A percentile compares a stretch with the other conserved stretches of the same genome.
phyloP scores from a whole-genome alignment of 495 filamentous ascomycete genomes.

The Penicillium malachiteum region DNA sequence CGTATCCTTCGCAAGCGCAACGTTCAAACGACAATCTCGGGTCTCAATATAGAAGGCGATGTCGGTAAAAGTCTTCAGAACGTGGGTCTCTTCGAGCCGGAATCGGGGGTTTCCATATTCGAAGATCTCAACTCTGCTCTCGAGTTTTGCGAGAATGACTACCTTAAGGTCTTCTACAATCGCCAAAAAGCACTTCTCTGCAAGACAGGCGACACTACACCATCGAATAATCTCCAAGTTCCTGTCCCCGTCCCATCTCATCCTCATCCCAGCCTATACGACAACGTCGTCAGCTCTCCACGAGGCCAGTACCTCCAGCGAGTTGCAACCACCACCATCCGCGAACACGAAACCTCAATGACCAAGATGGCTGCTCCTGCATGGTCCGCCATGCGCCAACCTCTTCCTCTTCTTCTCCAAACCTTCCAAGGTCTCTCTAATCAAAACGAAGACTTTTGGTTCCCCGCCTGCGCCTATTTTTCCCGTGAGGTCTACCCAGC shows the following conservation, averaged over 20 bases:
- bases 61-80: constrained; percentile 75
- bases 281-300: constrained; percentile 70
- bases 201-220: constrained; percentile 13
- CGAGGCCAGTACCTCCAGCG: constrained; percentile 73
- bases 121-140: constrained; percentile 89
- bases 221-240: constrained; percentile 47
- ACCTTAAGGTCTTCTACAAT: constrained; percentile 79
- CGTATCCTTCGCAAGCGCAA: constrained; percentile 70
- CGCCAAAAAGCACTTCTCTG: constrained; percentile 40
- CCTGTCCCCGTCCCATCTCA: constrained; percentile 34
- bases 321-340: constrained; percentile 70
- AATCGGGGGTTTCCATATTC: constrained; percentile 70
- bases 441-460: constrained; percentile 92
- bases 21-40: constrained; percentile 78
- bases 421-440: constrained; percentile 80
- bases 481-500: constrained; percentile 59
- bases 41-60: constrained; percentile 68
- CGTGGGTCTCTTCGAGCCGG: constrained; percentile 72
- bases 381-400: constrained; percentile 85
- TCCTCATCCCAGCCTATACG: constrained; percentile 21
- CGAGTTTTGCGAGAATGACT: constrained; percentile 93
- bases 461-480: constrained; percentile 71
- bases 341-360: constrained; percentile 58
- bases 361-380: constrained; percentile 44
- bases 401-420: constrained; percentile 85